Conservation (phyloP, 2,329 filamentous ascomycete genomes). For the Fusarium sp. region DNA sequence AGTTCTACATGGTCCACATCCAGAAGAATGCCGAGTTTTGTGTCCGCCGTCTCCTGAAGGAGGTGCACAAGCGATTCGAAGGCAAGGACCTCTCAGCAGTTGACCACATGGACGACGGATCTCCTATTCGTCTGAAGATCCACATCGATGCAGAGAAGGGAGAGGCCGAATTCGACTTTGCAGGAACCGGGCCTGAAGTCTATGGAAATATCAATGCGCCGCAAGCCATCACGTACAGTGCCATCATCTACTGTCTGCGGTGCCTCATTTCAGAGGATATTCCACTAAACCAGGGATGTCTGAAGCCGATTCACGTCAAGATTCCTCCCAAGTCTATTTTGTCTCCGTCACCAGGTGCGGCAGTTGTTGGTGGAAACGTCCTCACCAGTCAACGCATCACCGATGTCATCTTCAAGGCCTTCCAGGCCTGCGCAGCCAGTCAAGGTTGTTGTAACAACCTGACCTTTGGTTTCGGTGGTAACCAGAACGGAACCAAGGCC, state of each 20-base stretch:
- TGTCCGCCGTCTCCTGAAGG: constrained; percentile 78
- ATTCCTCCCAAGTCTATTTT: constrained; percentile 81
- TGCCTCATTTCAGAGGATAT: constrained; percentile 86
- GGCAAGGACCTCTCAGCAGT: constrained; percentile 77
- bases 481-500: constrained; percentile 51
- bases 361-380: constrained; percentile 86
- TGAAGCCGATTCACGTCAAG: constrained; percentile 79
- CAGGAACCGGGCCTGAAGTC: constrained; percentile 82
- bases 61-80: constrained; percentile 76
- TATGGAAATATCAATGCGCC: constrained; percentile 87
- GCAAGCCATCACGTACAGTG: constrained; percentile 83
- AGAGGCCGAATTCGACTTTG: constrained; percentile 84
- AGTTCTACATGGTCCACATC: constrained; percentile 87
- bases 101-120: constrained; percentile 89
- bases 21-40: constrained; percentile 83
- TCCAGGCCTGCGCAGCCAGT: constrained; percentile 81
- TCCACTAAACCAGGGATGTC: constrained; percentile 84
- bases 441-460: constrained; percentile 88
- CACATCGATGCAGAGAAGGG: constrained; percentile 81
- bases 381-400: constrained; percentile 59
- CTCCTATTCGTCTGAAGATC: constrained; percentile 79
- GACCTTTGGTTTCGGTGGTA: constrained; percentile 79
- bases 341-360: constrained; percentile 80
- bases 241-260: constrained; percentile 89
- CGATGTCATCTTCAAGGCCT: constrained; percentile 71